Conservation (phyloP, 1,139 yeast genomes). For the Wickerhamomyces sp. region DNA sequence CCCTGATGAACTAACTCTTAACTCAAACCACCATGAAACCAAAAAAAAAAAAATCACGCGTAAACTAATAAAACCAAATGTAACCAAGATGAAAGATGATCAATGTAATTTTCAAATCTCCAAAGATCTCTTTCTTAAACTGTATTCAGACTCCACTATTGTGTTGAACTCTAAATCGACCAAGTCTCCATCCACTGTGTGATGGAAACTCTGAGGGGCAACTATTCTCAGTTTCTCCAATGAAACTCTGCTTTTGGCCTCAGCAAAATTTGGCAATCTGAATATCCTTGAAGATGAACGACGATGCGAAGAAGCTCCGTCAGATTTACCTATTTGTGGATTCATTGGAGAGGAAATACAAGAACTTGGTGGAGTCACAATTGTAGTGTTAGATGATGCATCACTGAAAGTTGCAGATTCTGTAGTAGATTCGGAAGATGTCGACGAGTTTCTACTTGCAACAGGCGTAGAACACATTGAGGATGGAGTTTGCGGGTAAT, state of each 20-base stretch:
- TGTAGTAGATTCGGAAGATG: conserved; percentile 3
- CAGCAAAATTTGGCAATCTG: background rate
- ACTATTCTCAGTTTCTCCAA: background rate
- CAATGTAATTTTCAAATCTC: conserved; percentile 3
- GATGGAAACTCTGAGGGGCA: conserved; percentile 1
- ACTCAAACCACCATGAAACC: too few species aligned
- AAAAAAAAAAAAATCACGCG: background rate
- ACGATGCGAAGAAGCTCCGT: background rate
- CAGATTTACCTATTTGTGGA: background rate
- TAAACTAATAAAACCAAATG: background rate
- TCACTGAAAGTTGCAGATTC: background rate
- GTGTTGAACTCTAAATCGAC: background rate
- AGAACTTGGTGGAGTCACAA: background rate
- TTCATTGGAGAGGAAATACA: conserved; percentile 18
- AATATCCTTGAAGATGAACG: conserved; percentile 2
- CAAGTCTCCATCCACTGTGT: background rate
- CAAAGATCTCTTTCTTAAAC: conserved; percentile 6
- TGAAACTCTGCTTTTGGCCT: background rate
- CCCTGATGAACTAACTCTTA: background rate
- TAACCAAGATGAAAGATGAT: background rate
- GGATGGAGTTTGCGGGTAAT: conserved; percentile 1
- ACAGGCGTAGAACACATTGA: conserved; percentile 3
- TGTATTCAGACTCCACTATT: background rate
- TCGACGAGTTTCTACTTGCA: conserved; percentile 6
- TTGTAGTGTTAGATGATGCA: background rate